These are phyloP conservation scores for Ensete ventricosum DNA, from an alignment of 176 grass and related monocot genomes.

Conservation along the genomic window DNA sequence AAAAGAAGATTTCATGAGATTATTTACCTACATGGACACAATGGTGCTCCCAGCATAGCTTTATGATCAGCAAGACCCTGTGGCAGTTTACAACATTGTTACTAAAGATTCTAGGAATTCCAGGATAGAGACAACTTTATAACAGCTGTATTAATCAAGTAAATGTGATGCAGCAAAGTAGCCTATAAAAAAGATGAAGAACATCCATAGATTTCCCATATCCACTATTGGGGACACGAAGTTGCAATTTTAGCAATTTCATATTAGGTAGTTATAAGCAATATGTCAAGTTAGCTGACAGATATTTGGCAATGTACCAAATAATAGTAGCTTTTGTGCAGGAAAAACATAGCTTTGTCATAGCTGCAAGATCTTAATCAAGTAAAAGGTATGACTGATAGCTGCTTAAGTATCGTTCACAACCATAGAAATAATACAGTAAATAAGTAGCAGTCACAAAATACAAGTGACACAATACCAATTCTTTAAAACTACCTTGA, in stretches of 20 bases:
- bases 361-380: not conserved
- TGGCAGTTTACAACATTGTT: not conserved
- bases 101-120: not conserved
- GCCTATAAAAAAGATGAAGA: not conserved
- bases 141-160: not conserved
- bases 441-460: not conserved
- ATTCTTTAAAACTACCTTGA: slow-evolving; percentile 44
- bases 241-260: no score
- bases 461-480: not conserved
- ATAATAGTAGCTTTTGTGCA: not conserved
- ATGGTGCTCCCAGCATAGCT: slow-evolving; percentile 67
- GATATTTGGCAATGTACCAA: no score
- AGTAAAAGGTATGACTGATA: not conserved
- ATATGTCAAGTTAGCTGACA: no score
- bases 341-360: not conserved
- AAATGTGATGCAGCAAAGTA: not conserved
- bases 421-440: not conserved
- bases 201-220: no score
- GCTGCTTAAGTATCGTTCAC: not conserved
- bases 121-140: not conserved
- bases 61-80: slow-evolving; percentile 95
- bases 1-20: slow-evolving; percentile 2
- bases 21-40: slow-evolving; percentile 96
- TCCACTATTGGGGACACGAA: no score
- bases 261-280: no score